phyloP scores from a whole-genome alignment of 139 green algal species.

The Trebouxia sp. region DNA sequence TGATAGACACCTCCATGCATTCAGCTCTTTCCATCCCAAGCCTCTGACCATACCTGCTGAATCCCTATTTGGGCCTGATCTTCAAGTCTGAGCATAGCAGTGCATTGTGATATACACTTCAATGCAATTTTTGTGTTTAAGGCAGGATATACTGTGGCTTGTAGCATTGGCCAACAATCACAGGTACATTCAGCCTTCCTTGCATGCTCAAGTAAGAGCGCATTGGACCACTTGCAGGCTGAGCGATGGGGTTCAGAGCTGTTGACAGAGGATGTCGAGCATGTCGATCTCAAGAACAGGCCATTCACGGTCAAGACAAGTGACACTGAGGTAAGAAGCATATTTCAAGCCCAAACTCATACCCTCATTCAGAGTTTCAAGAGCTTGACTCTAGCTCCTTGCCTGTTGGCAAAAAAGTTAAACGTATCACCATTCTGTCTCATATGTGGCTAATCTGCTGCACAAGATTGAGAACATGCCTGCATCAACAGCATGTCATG shows the following conservation, averaged over 20 bases:
- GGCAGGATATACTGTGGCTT: too few relatives aligned
- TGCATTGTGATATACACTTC: neutral
- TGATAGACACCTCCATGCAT: neutral
- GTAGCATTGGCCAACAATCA: neutral
- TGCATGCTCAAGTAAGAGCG: too few relatives aligned
- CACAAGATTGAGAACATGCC: too few relatives aligned
- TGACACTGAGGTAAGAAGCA: constrained; percentile 66
- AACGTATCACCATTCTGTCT: too few relatives aligned
- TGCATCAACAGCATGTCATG: too few relatives aligned
- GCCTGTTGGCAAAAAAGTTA: too few relatives aligned
- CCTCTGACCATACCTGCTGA: too few relatives aligned
- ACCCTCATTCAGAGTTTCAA: neutral
- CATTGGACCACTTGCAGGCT: constrained; percentile 57
- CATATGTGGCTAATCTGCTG: too few relatives aligned
- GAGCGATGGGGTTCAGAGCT: constrained; percentile 92
- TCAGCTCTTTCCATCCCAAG: neutral
- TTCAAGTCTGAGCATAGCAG: neutral
- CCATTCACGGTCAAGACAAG: constrained; percentile 78
- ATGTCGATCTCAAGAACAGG: constrained; percentile 76
- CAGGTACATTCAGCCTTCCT: neutral
- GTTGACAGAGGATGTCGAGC: constrained; percentile 92
- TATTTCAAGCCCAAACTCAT: neutral
- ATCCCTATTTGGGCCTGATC: too few relatives aligned
- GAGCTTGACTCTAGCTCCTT: neutral
- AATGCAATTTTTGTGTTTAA: neutral